phyloP scores from a whole-genome alignment of 2,329 filamentous ascomycete species.

The Pseudocercospora fijiensis region DNA sequence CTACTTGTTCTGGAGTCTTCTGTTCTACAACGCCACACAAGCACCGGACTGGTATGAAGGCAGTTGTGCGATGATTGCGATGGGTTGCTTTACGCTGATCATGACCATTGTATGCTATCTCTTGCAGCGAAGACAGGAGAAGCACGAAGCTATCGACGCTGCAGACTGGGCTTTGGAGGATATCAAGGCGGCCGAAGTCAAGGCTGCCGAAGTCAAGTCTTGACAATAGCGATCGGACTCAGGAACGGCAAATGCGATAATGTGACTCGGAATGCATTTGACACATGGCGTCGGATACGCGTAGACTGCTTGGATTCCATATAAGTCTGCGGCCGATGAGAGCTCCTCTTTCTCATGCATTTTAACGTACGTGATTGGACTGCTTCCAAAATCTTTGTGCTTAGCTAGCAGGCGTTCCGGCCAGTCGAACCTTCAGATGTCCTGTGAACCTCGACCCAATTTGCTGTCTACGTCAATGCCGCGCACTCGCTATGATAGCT shows the following conservation, averaged over 20 bases:
- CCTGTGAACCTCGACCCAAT: not conserved
- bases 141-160: conserved; percentile 17
- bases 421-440: not conserved
- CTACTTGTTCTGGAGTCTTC: conserved; percentile 32
- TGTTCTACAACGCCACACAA: conserved; percentile 34
- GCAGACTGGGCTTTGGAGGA: not conserved
- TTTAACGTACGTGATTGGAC: not conserved
- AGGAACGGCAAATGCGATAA: not conserved
- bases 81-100: conserved; percentile 29
- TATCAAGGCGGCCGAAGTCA: not conserved
- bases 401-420: not conserved
- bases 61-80: conserved; percentile 32
- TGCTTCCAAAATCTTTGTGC: not conserved
- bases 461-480: not conserved
- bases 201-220: not conserved
- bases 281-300: not conserved
- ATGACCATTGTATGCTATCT: conserved; percentile 27
- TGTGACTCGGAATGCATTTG: not conserved
- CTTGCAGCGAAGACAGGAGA: conserved; percentile 29
- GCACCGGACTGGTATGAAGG: conserved; percentile 32
- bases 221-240: not conserved
- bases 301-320: not conserved
- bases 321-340: not conserved
- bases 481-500: not conserved
- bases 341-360: not conserved